Percentiles rank a stretch among this genome's conserved stretches.
Evolutionary conservation across 345 rosid genomes (phyloP).

Genomic region (Pugionium dolabratum): DNA sequence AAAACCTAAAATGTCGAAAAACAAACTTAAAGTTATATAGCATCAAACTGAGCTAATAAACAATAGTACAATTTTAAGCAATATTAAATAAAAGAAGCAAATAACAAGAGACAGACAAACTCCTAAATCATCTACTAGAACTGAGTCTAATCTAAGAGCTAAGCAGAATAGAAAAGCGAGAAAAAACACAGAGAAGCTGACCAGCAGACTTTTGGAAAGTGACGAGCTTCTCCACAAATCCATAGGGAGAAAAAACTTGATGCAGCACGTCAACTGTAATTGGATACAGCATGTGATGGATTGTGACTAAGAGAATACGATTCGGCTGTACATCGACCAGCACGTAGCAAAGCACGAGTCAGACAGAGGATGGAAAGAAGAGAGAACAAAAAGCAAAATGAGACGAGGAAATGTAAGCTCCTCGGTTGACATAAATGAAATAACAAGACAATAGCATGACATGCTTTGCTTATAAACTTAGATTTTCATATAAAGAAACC

Average conservation of each 20-base stretch:
- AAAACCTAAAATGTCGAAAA: slow-evolving; percentile 59
- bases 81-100: neutral
- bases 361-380: slow-evolving; percentile 61
- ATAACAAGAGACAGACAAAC: slow-evolving; percentile 13
- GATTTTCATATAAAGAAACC: too few relatives aligned
- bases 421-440: neutral
- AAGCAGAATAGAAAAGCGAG: slow-evolving; percentile 38
- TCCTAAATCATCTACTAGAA: slow-evolving; percentile 5
- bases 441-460: neutral
- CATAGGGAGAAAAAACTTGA: slow-evolving; percentile 91
- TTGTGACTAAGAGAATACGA: slow-evolving; percentile 89
- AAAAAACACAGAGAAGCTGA: slow-evolving; percentile 65
- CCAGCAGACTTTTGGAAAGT: slow-evolving; percentile 99
- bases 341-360: slow-evolving; percentile 40
- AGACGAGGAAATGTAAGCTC: slow-evolving; percentile 22
- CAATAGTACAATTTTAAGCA: neutral
- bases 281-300: slow-evolving; percentile 96
- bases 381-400: slow-evolving; percentile 52
- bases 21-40: slow-evolving; percentile 11
- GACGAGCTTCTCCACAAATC: slow-evolving; percentile 94
- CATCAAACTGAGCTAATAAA: slow-evolving; percentile 2
- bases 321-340: slow-evolving; percentile 66
- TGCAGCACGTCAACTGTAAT: slow-evolving; percentile 96
- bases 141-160: slow-evolving; percentile 3
- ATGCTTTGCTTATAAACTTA: too few relatives aligned